phyloP scores from a whole-genome alignment of 2,329 filamentous ascomycete species.

The Fusarium chlamydosporum region DNA sequence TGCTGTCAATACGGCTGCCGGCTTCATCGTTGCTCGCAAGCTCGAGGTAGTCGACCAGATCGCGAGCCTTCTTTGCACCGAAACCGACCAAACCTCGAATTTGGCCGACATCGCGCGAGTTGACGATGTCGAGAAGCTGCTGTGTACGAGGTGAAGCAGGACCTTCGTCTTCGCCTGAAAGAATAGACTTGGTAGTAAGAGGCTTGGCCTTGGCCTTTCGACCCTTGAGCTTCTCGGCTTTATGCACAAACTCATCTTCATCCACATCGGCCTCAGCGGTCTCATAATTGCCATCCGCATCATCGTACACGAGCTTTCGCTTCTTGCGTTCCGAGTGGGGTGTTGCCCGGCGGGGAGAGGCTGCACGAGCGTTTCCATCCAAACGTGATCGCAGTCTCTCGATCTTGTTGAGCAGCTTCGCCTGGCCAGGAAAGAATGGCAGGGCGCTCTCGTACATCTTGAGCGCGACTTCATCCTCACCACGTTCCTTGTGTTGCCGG shows the following conservation, averaged over 20 bases:
- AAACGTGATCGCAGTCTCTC: conserved; percentile 71
- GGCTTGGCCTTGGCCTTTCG: conserved; percentile 54
- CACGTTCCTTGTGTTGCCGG: conserved; percentile 87
- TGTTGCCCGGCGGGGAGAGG: conserved; percentile 42
- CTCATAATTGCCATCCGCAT: conserved; percentile 59
- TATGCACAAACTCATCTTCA: conserved; percentile 53
- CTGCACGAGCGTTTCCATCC: conserved; percentile 44
- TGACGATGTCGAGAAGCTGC: conserved; percentile 77
- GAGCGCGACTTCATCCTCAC: conserved; percentile 82
- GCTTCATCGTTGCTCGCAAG: conserved; percentile 57
- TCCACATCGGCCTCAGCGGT: conserved; percentile 61
- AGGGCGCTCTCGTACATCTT: conserved; percentile 89
- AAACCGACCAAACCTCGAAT: conserved; percentile 79
- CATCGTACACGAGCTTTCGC: conserved; percentile 49
- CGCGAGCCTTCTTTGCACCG: conserved; percentile 77
- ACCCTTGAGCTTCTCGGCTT: conserved; percentile 49
- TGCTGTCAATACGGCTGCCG: conserved; percentile 60
- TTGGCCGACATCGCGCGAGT: conserved; percentile 75
- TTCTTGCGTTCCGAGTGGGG: conserved; percentile 52
- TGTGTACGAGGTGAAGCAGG: conserved; percentile 68
- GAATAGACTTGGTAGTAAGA: conserved; percentile 42
- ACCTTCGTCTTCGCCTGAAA: conserved; percentile 59
- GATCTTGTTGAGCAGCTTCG: conserved; percentile 81
- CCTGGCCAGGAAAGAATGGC: conserved; percentile 87
- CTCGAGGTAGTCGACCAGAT: conserved; percentile 70